Evolutionary conservation across 2,329 filamentous ascomycete species (phyloP).

Genomic region (Pseudohalonectria lignicola): DNA sequence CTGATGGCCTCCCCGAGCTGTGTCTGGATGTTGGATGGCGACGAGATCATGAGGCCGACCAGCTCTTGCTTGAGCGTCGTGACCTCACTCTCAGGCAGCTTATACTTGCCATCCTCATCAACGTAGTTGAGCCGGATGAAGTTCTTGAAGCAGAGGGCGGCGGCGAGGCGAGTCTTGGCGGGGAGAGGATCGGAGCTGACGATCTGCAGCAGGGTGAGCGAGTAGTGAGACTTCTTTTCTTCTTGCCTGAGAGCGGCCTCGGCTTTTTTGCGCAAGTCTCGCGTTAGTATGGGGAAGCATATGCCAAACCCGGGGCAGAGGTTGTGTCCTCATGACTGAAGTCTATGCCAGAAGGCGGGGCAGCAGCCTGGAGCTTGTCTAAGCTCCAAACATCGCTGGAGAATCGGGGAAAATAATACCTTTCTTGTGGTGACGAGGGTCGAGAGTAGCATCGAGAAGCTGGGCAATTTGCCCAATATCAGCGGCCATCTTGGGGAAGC

Average conservation of each 20-base stretch:
- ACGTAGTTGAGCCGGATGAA: slow-evolving; percentile 92
- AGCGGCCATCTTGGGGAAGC: slow-evolving; percentile 41
- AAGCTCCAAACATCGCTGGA: not conserved
- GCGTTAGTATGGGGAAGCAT: too few species aligned
- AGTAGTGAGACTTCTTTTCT: slow-evolving; percentile 78
- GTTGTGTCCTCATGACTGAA: not conserved
- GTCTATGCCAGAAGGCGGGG: slow-evolving; percentile 4
- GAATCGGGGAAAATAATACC: slow-evolving; percentile 36
- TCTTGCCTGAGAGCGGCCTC: slow-evolving; percentile 70
- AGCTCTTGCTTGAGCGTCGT: slow-evolving; percentile 86
- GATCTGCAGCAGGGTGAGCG: slow-evolving; percentile 78
- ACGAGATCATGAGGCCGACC: slow-evolving; percentile 91
- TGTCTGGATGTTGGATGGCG: slow-evolving; percentile 76
- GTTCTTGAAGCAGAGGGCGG: slow-evolving; percentile 96
- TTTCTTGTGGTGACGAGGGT: slow-evolving; percentile 80
- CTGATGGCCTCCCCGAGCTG: slow-evolving; percentile 96
- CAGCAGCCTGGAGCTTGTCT: not conserved
- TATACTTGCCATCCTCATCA: slow-evolving; percentile 89
- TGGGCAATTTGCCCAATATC: slow-evolving; percentile 56
- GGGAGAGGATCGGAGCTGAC: slow-evolving; percentile 66
- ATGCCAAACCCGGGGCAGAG: slow-evolving; percentile 5
- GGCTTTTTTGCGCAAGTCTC: slow-evolving; percentile 43
- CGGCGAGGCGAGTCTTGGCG: slow-evolving; percentile 71
- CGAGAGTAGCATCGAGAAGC: slow-evolving; percentile 82
- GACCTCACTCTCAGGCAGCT: slow-evolving; percentile 74